Conservation (phyloP, 1,284 basidiomycete species). For the Apiotrichum gamsii region DNA sequence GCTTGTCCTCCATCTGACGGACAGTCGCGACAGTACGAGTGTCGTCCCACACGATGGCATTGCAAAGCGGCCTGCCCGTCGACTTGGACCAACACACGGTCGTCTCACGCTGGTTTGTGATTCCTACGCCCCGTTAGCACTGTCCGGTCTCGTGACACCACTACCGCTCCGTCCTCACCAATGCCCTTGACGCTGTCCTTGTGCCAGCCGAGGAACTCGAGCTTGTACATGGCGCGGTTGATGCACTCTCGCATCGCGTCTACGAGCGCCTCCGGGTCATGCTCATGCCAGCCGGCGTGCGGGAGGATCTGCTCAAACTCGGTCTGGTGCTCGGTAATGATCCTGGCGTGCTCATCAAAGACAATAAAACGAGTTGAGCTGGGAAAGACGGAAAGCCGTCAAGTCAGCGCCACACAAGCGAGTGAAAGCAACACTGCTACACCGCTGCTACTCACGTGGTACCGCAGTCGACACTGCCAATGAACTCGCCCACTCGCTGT, state of each 20-base stretch:
- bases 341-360: constrained; percentile 82
- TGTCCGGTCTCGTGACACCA: no score
- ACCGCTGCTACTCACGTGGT: constrained; percentile 64
- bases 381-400: constrained; percentile 1
- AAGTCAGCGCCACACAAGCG: no score
- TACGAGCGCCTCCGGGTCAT: constrained; percentile 80
- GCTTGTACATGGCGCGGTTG: constrained; percentile 60
- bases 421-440: background rate
- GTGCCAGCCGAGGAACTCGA: constrained; percentile 68
- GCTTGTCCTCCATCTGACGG: constrained; percentile 66
- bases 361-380: constrained; percentile 92
- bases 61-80: constrained; percentile 81
- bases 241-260: constrained; percentile 73
- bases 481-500: constrained; percentile 56
- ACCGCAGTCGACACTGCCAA: constrained; percentile 84
- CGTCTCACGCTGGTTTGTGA: constrained; percentile 97
- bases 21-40: constrained; percentile 80
- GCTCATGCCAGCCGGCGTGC: constrained; percentile 92
- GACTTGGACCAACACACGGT: constrained; percentile 86
- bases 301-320: constrained; percentile 91
- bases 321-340: constrained; percentile 77
- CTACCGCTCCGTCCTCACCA: no score
- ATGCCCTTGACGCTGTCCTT: constrained; percentile 81
- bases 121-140: no score
- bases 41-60: constrained; percentile 95